Evolutionary conservation across 495 filamentous ascomycete species (phyloP).

Genomic region (Lasiosphaeriaceae sp.): DNA sequence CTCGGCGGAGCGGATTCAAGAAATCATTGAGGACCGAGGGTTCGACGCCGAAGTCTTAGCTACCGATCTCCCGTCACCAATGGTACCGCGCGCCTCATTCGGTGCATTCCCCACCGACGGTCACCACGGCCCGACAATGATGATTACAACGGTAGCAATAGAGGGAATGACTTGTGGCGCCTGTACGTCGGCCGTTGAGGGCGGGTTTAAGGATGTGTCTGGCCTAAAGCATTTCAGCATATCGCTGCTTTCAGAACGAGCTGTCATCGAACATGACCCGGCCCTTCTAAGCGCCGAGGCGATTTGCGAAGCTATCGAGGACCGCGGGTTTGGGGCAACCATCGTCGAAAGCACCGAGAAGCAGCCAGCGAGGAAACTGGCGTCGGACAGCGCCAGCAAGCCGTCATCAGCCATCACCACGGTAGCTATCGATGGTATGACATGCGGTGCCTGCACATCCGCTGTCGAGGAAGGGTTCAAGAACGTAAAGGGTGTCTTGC

Average conservation of each 20-base stretch:
- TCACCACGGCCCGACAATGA: slow-evolving; percentile 23
- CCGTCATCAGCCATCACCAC: slow-evolving; percentile 63
- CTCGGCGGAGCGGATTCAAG: slow-evolving; percentile 66
- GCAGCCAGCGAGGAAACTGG: slow-evolving; percentile 32
- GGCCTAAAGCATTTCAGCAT: slow-evolving; percentile 88
- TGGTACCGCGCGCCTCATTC: slow-evolving; percentile 27
- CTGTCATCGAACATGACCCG: slow-evolving; percentile 82
- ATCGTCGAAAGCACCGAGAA: slow-evolving; percentile 55
- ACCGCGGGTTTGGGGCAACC: slow-evolving; percentile 84
- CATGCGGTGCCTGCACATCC: slow-evolving; percentile 90
- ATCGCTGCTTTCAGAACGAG: slow-evolving; percentile 86
- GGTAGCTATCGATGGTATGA: slow-evolving; percentile 93
- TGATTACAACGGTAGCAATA: slow-evolving; percentile 77
- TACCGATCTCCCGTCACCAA: slow-evolving; percentile 61
- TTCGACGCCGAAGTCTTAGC: slow-evolving; percentile 92
- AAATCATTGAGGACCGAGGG: slow-evolving; percentile 88
- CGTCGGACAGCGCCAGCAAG: slow-evolving; percentile 11
- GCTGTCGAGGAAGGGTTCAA: slow-evolving; percentile 81
- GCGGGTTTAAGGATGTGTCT: slow-evolving; percentile 69
- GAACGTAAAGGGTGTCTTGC: slow-evolving; percentile 66
- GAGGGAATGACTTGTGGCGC: slow-evolving; percentile 97
- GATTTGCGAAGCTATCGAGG: slow-evolving; percentile 80
- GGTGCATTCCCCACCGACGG: slow-evolving; percentile 29
- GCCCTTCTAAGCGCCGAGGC: slow-evolving; percentile 60
- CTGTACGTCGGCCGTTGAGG: slow-evolving; percentile 87